Base-by-base conservation (phyloP, 805 yeast species). In the Metschnikowia gruessii region DNA sequence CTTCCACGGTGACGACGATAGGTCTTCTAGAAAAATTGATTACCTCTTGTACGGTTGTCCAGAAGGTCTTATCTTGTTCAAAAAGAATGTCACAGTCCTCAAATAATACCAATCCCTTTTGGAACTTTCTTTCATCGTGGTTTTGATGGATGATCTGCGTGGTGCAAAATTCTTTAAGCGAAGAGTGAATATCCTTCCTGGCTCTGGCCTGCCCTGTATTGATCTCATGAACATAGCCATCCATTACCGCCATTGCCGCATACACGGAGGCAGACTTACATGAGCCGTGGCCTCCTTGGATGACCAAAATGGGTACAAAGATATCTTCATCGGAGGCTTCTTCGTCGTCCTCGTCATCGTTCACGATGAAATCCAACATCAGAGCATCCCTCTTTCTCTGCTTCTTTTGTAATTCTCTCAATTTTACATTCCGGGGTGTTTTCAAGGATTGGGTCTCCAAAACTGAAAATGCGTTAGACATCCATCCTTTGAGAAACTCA, bases 1-100 rank as follows among this genome's bases (percentile, higher is more conserved):
- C 80, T 7, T 73, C 67, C 57, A 91, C 85, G 0, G 90, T 83
- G 12, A 88, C 51, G 1, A 87, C 74, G 0, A 88, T 74, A 0
- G 96, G 96, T 44, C 91, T 67, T 53, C 87, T 71, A 0, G 88
- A 75, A 15, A 77, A 74, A 31, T 72, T 70, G 33, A 89, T 63
- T 12, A 87, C 72, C 40, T 80, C 83, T 38, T 76, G 78, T 2
- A 89, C 73, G 2, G 84, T 81, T 1, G 73, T 59, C 97, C 97
- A 94, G 59, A 92, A 91, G 1, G 81, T 81, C 46, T 77, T 80
- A 57, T 94, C 98, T 28, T 78, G 81, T 44, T 81, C 88, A 57
- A 85, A 88, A 16, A 91, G 62, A 10, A 87, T 70, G 60, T 92
- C 96, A 34, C 87, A 91, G 57, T 92, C 97, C 55, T 91, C 96